These are phyloP conservation scores for Paecilomyces variotii DNA, from an alignment of 2,329 filamentous ascomycete genomes.

Conservation along the genomic window DNA sequence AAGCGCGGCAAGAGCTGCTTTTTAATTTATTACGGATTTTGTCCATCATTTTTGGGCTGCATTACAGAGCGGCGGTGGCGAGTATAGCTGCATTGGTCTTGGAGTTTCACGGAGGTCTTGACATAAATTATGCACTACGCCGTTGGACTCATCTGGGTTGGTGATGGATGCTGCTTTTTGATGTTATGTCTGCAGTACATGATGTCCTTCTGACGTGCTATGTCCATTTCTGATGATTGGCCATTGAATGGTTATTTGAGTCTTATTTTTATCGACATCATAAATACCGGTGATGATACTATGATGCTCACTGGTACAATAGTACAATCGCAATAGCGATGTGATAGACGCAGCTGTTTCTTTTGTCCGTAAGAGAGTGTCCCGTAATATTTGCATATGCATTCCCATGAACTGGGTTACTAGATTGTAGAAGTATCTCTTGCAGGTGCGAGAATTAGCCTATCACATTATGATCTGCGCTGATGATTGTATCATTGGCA, in stretches of 20 bases:
- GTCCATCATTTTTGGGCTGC: neutral
- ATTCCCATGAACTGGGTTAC: too few species aligned
- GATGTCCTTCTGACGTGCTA: neutral
- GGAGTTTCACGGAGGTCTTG: neutral
- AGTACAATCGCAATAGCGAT: neutral
- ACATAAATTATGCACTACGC: neutral
- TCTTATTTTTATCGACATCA: neutral
- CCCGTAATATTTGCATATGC: too few species aligned
- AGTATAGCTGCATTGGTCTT: neutral
- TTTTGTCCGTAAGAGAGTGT: too few species aligned
- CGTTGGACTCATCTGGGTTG: neutral
- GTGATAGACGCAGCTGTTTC: neutral
- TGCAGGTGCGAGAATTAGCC: too few species aligned
- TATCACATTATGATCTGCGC: too few species aligned
- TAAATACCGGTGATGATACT: neutral
- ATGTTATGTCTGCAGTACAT: neutral
- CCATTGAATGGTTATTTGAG: neutral
- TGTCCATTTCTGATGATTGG: neutral
- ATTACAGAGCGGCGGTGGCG: neutral
- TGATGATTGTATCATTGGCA: too few species aligned
- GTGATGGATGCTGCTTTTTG: neutral
- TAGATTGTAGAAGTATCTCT: too few species aligned
- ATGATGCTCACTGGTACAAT: neutral
- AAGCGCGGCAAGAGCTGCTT: neutral
- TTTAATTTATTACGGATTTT: neutral